These are phyloP conservation scores for Plasmodium cynomolgi DNA, from an alignment of 169 alveolate genomes.

Conservation along the genomic window DNA sequence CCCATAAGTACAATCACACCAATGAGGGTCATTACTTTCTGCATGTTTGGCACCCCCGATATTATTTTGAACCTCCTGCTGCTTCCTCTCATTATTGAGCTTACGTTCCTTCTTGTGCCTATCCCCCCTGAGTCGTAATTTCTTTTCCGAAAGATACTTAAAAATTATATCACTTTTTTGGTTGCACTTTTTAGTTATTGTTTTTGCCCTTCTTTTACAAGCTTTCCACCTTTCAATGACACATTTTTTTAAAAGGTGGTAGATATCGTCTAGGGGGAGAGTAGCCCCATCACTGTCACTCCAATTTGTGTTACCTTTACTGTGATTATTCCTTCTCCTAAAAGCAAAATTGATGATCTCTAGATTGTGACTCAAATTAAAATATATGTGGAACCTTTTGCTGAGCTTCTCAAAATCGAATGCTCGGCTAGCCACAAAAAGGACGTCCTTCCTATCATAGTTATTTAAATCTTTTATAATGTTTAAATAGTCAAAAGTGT, in stretches of 20 bases:
- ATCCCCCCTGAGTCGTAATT: not conserved
- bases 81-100: not conserved
- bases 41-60: not conserved
- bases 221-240: constrained; percentile 37
- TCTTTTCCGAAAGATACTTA: constrained; percentile 32
- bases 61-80: not conserved
- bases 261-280: not conserved
- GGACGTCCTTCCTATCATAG: constrained; percentile 43
- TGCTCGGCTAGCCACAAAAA: constrained; percentile 51
- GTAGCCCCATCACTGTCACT: not conserved
- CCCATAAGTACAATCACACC: not conserved
- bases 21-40: not conserved
- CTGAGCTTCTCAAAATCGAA: constrained; percentile 64
- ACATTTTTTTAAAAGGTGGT: constrained; percentile 24
- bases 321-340: not conserved
- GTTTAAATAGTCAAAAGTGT: constrained; percentile 14
- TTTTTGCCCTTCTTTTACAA: not conserved
- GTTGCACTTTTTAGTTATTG: not conserved
- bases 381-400: constrained; percentile 41
- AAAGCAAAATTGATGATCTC: constrained; percentile 2
- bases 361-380: constrained; percentile 47
- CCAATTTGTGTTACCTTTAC: not conserved
- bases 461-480: constrained; percentile 43
- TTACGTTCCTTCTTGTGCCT: not conserved
- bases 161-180: constrained; percentile 23